Percentiles rank a stretch among this genome's conserved stretches.
These are phyloP conservation scores for Fusarium decemcellulare DNA, from an alignment of 2,329 filamentous ascomycete species.

Conservation along the genomic window DNA sequence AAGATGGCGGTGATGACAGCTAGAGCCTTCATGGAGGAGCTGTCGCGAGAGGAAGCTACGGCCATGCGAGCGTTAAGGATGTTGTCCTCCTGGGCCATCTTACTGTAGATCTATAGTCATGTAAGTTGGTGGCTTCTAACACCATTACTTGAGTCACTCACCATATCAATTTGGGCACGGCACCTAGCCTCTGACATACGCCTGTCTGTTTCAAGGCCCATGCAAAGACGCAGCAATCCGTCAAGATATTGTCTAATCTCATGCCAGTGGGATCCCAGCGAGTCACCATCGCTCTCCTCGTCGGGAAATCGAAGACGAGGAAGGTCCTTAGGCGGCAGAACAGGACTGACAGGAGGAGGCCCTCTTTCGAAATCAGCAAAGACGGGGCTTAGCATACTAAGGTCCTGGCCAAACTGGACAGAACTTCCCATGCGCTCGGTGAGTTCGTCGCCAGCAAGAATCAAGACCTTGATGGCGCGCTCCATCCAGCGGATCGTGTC, in stretches of 20 bases:
- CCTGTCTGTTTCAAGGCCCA: constrained; percentile 61
- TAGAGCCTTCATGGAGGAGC: constrained; percentile 63
- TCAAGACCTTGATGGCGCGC: constrained; percentile 59
- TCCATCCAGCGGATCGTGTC: constrained; percentile 65
- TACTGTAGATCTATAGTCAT: constrained; percentile 58
- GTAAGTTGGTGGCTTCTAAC: constrained; percentile 14
- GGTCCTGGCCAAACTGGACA: constrained; percentile 38
- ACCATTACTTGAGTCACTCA: constrained; percentile 40
- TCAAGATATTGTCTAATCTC: constrained; percentile 63
- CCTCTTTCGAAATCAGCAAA: constrained; percentile 39
- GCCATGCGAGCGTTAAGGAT: constrained; percentile 60
- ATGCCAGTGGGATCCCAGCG: constrained; percentile 59
- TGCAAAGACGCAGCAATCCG: constrained; percentile 59
- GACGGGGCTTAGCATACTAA: constrained; percentile 46
- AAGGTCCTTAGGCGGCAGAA: constrained; percentile 39
- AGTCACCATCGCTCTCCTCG: constrained; percentile 41
- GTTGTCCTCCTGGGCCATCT: constrained; percentile 65
- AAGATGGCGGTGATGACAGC: constrained; percentile 65
- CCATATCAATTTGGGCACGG: constrained; percentile 62
- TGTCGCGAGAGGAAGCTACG: constrained; percentile 58
- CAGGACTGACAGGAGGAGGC: constrained; percentile 45
- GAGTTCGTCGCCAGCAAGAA: constrained; percentile 60
- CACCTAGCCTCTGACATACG: constrained; percentile 63
- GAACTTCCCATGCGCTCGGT: constrained; percentile 49
- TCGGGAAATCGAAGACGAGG: constrained; percentile 33